Conservation (phyloP, 441 rosid genomes). For the Populus tomentosa region DNA sequence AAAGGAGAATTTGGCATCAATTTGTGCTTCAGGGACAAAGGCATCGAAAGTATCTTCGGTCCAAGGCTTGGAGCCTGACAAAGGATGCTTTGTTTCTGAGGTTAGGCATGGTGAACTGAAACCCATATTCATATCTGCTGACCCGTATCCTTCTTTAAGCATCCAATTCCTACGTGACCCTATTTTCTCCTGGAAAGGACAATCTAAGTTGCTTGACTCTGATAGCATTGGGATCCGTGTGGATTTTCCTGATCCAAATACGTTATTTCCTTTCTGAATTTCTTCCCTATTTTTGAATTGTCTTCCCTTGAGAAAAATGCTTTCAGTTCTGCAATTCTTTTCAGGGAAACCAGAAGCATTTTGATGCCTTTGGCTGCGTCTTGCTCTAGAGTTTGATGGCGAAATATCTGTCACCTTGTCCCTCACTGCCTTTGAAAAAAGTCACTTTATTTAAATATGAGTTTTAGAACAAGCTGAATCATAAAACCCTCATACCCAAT, state of each 20-base stretch:
- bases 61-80: conserved; percentile 19
- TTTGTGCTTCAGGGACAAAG: conserved; percentile 19
- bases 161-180: conserved; percentile 23
- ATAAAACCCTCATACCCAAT: conserved; percentile 3
- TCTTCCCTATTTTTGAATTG: conserved; percentile 22
- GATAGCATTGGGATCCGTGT: conserved; percentile 22
- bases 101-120: conserved; percentile 24
- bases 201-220: conserved; percentile 28
- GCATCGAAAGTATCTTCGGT: conserved; percentile 16
- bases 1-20: conserved; percentile 18
- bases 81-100: conserved; percentile 19
- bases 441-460: conserved; percentile 6
- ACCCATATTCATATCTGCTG: conserved; percentile 30
- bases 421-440: conserved; percentile 34
- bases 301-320: conserved; percentile 21
- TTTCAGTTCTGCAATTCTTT: conserved; percentile 14
- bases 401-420: conserved; percentile 30
- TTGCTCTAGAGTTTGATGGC: conserved; percentile 24
- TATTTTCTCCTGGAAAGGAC: conserved; percentile 24
- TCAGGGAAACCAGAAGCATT: conserved; percentile 23
- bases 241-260: conserved; percentile 24
- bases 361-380: conserved; percentile 27
- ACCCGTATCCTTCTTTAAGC: conserved; percentile 35
- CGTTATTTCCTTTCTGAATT: conserved; percentile 15
- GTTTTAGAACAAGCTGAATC: conserved; percentile 3